These are phyloP conservation scores for Quercus lobata DNA, from an alignment of 331 rosid genomes.

Conservation along the genomic window DNA sequence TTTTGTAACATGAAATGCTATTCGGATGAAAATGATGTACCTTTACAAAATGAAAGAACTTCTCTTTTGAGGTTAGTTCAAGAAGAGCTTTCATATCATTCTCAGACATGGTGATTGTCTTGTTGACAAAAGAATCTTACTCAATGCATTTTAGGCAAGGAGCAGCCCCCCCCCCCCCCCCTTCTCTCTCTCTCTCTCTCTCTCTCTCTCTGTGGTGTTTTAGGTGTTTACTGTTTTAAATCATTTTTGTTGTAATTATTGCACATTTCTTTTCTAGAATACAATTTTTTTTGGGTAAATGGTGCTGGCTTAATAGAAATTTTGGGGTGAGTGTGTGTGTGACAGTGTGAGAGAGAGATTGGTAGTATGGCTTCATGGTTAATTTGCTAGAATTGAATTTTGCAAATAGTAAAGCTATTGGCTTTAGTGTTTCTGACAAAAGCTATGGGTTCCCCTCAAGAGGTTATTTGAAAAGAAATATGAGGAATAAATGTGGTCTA, in stretches of 20 bases:
- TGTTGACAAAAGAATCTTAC: conserved; percentile 47
- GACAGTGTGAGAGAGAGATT: not conserved
- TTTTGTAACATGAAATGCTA: conserved; percentile 1
- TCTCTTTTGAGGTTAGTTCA: conserved; percentile 6
- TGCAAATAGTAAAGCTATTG: conserved; percentile 14
- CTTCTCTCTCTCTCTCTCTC: not conserved
- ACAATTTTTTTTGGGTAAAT: conserved; percentile 11
- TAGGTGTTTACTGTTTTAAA: not conserved
- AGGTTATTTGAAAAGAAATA: conserved; percentile 22
- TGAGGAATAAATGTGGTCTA: conserved; percentile 57
- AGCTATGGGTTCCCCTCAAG: conserved; percentile 37
- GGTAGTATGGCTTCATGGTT: conserved; percentile 2
- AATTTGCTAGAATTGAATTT: conserved; percentile 14
- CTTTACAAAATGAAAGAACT: not conserved
- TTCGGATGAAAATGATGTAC: conserved; percentile 6
- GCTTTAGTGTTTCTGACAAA: conserved; percentile 47
- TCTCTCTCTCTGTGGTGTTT: not conserved
- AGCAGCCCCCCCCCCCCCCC: not conserved
- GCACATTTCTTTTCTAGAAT: conserved; percentile 40
- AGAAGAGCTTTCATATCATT: conserved; percentile 48
- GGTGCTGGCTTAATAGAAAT: conserved; percentile 15
- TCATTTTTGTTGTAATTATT: conserved; percentile 39
- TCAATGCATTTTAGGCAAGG: conserved; percentile 31
- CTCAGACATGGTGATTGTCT: conserved; percentile 63
- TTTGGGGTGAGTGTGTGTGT: not conserved